Evolutionary conservation across 2,329 filamentous ascomycete species (phyloP).

Genomic region (Lecanicillium sp.): DNA sequence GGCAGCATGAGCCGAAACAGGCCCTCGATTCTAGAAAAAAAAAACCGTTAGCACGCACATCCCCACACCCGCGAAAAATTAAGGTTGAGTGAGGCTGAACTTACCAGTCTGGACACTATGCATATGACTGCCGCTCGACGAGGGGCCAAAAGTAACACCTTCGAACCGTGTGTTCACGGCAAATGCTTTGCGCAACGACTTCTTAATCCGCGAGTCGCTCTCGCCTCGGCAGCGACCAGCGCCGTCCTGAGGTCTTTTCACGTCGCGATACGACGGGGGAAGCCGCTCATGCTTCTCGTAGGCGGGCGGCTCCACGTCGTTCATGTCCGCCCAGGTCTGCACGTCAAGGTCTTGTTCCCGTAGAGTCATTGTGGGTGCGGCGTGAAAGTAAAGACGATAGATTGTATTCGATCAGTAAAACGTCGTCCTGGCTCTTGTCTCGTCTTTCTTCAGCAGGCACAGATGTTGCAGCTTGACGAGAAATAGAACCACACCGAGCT

Average conservation of each 20-base stretch:
- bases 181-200: constrained; percentile 4
- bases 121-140: not conserved
- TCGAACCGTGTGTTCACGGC: constrained; percentile 4
- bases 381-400: too few relatives aligned
- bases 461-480: too few relatives aligned
- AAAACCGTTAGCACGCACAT: not conserved
- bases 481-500: too few relatives aligned
- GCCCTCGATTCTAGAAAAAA: not conserved
- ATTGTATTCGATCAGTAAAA: too few relatives aligned
- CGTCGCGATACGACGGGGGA: constrained; percentile 5
- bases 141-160: constrained; percentile 4
- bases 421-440: too few relatives aligned
- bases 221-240: not conserved
- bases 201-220: constrained; percentile 1
- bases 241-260: not conserved
- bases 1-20: constrained; percentile 5
- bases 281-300: constrained; percentile 5
- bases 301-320: constrained; percentile 1
- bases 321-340: not conserved
- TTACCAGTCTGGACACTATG: not conserved
- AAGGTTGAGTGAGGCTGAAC: too few relatives aligned
- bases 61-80: not conserved
- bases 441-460: too few relatives aligned
- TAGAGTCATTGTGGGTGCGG: too few relatives aligned
- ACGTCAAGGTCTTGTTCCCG: too few relatives aligned